phyloP scores from a whole-genome alignment of 2,329 filamentous ascomycete species.

The Pseudogymnoascus destructans region DNA sequence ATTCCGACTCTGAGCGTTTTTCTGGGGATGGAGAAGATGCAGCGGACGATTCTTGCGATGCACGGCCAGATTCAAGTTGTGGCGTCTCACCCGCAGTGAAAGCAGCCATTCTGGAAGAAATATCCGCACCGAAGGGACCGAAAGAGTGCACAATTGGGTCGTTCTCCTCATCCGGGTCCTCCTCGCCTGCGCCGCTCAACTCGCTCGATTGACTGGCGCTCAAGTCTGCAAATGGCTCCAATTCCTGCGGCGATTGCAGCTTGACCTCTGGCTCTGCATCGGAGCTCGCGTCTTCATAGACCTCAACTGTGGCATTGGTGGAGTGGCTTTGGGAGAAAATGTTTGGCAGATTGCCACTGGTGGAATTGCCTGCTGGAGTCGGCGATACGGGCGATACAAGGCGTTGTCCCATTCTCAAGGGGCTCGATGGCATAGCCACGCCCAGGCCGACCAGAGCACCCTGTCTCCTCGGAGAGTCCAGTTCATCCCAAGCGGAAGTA shows the following conservation, averaged over 20 bases:
- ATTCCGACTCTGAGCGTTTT: conserved; percentile 19
- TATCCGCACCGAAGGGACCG: conserved; percentile 74
- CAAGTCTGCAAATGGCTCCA: conserved; percentile 8
- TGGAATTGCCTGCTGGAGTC: conserved; percentile 32
- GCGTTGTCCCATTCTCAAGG: conserved; percentile 40
- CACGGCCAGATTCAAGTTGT: conserved; percentile 14
- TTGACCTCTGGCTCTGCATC: conserved; percentile 36
- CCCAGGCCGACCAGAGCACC: conserved; percentile 25
- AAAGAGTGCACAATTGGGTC: conserved; percentile 89
- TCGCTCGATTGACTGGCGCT: conserved; percentile 35
- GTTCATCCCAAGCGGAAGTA: conserved; percentile 58
- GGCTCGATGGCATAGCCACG: conserved; percentile 43
- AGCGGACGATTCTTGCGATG: conserved; percentile 21
- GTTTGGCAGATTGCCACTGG: conserved; percentile 17
- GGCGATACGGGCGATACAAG: conserved; percentile 70
- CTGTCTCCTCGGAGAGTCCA: conserved; percentile 37
- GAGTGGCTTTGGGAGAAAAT: conserved; percentile 29
- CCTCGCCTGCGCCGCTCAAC: conserved; percentile 41
- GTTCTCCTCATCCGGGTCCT: conserved; percentile 82
- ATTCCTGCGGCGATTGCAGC: conserved; percentile 18
- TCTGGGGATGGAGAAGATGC: conserved; percentile 13
- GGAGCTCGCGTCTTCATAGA: conserved; percentile 58
- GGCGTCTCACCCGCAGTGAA: conserved; percentile 48
- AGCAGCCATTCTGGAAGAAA: conserved; percentile 69
- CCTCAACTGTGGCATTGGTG: conserved; percentile 39